Conservation (phyloP, 495 filamentous ascomycete species). For the Penicillium steckii region DNA sequence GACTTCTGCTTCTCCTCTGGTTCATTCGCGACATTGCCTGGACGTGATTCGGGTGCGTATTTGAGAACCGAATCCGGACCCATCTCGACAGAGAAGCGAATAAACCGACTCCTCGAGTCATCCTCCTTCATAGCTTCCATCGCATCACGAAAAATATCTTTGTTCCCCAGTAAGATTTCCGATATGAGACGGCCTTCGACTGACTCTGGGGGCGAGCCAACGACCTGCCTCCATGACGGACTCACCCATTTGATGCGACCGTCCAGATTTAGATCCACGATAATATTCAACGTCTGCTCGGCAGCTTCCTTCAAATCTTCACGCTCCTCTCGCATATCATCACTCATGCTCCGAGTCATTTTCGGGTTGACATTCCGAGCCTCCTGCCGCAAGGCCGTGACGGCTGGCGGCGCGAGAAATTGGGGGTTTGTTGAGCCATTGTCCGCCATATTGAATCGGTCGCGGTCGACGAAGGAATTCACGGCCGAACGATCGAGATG, state of each 20-base stretch:
- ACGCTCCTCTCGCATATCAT: conserved; percentile 73
- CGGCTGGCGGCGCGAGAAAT: conserved; percentile 50
- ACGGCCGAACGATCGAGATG: not conserved
- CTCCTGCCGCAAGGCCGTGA: conserved; percentile 55
- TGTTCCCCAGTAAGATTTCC: conserved; percentile 77
- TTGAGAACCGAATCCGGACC: conserved; percentile 67
- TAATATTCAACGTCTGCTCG: conserved; percentile 93
- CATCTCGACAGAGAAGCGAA: conserved; percentile 77
- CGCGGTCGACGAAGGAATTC: conserved; percentile 1
- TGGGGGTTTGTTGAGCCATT: conserved; percentile 40
- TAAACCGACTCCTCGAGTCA: conserved; percentile 87
- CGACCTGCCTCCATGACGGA: conserved; percentile 92
- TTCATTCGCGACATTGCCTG: conserved; percentile 11
- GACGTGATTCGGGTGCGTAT: conserved; percentile 49
- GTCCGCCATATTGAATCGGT: conserved; percentile 42
- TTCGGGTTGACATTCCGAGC: conserved; percentile 42
- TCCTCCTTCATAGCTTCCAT: conserved; percentile 88
- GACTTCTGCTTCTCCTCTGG: conserved; percentile 9
- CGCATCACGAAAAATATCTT: conserved; percentile 72
- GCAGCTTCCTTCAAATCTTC: conserved; percentile 93
- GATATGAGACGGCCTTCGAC: conserved; percentile 76
- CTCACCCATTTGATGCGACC: conserved; percentile 92
- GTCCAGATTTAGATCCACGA: conserved; percentile 87
- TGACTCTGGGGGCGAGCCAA: conserved; percentile 72
- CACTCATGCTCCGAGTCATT: conserved; percentile 61